Evolutionary conservation across 495 filamentous ascomycete genomes (phyloP).

Genomic region (Cercophora sp.): DNA sequence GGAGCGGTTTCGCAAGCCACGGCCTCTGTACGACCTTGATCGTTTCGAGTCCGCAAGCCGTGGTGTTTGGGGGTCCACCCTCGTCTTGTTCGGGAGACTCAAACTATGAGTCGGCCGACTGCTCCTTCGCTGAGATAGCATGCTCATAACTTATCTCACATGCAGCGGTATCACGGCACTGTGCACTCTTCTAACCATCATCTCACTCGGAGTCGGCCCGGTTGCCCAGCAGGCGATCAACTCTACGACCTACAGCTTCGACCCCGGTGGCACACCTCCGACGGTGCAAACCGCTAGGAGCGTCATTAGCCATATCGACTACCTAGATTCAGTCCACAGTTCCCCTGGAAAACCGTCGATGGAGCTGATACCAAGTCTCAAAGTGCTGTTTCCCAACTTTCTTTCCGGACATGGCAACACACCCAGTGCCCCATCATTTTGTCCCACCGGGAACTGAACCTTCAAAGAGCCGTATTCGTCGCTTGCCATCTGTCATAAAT

Average conservation of each 20-base stretch:
- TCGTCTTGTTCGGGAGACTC: too few relatives aligned
- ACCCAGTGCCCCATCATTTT: not conserved
- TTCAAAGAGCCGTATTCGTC: not conserved
- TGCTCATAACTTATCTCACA: too few relatives aligned
- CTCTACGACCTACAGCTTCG: not conserved
- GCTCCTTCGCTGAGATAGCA: too few relatives aligned
- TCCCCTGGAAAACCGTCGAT: not conserved
- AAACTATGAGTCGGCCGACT: too few relatives aligned
- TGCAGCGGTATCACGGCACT: not conserved
- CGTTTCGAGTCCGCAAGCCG: too few relatives aligned
- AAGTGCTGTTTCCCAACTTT: not conserved
- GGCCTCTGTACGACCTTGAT: too few relatives aligned
- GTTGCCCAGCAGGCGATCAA: not conserved
- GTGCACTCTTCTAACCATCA: not conserved
- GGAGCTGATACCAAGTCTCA: not conserved
- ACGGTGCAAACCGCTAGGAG: not conserved
- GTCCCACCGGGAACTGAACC: not conserved
- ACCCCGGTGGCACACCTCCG: not conserved
- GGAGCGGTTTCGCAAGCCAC: too few relatives aligned
- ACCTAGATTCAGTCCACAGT: not conserved
- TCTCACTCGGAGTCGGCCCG: not conserved
- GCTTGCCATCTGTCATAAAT: not conserved
- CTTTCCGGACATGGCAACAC: not conserved
- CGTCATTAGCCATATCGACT: not conserved
- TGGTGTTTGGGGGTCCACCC: too few relatives aligned